Percentiles rank a stretch among this genome's conserved stretches.
phyloP scores from a whole-genome alignment of 768 basidiomycete genomes.

The Tricholomella constricta region DNA sequence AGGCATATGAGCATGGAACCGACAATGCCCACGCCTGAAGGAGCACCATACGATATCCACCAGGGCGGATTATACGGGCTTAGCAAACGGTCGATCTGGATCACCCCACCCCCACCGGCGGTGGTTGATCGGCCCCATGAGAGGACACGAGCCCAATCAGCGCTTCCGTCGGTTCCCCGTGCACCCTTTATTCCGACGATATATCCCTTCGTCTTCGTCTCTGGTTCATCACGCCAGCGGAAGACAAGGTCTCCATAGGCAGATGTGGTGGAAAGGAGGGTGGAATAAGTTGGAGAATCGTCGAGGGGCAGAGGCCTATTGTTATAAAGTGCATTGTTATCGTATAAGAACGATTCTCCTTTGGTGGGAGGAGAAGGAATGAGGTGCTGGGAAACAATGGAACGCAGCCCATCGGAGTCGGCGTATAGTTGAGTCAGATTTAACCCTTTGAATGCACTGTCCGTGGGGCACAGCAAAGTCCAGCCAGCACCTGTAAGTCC shows the following conservation, averaged over 20 bases:
- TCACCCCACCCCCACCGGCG: slow-evolving; percentile 79
- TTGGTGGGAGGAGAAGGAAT: slow-evolving; percentile 47
- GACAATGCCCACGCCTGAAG: slow-evolving; percentile 57
- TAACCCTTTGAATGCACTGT: slow-evolving; percentile 86
- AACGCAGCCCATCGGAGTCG: slow-evolving; percentile 52
- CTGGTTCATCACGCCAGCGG: slow-evolving; percentile 46
- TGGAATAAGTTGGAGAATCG: slow-evolving; percentile 73
- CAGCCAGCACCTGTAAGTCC: slow-evolving; percentile 60
- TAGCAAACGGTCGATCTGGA: slow-evolving; percentile 83
- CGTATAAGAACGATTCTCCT: slow-evolving; percentile 22
- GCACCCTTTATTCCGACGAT: slow-evolving; percentile 77
- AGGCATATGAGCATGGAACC: slow-evolving; percentile 63
- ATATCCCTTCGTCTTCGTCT: slow-evolving; percentile 51
- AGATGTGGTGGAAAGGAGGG: slow-evolving; percentile 66
- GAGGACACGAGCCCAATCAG: slow-evolving; percentile 66
- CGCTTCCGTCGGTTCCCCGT: slow-evolving; percentile 60
- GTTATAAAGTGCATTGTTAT: slow-evolving; percentile 50
- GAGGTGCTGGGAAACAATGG: slow-evolving; percentile 76
- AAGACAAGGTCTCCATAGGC: slow-evolving; percentile 87
- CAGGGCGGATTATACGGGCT: slow-evolving; percentile 85
- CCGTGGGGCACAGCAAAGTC: slow-evolving; percentile 90
- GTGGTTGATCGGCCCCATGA: slow-evolving; percentile 80
- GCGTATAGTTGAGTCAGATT: slow-evolving; percentile 78
- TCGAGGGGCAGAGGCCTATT: slow-evolving; percentile 74
- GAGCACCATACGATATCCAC: slow-evolving; percentile 78